These are phyloP conservation scores for Pezicula rhizophila DNA, from an alignment of 2,329 filamentous ascomycete genomes.

Conservation along the genomic window DNA sequence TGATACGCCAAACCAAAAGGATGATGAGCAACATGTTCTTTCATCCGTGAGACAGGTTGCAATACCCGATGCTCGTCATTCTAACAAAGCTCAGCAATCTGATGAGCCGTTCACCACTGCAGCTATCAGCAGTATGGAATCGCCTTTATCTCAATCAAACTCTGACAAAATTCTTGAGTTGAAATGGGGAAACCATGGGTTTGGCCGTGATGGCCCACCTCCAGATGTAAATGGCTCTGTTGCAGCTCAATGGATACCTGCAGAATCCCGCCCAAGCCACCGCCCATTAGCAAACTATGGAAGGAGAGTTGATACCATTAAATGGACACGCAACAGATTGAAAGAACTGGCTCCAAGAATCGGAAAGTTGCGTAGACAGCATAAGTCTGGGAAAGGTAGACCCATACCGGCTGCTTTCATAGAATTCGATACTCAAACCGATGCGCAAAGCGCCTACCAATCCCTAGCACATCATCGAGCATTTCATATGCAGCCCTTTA, in stretches of 20 bases:
- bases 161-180: slow-evolving; percentile 4
- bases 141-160: background rate
- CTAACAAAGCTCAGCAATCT: background rate
- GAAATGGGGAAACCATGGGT: slow-evolving; percentile 10
- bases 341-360: slow-evolving; percentile 27
- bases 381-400: slow-evolving; percentile 41
- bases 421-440: slow-evolving; percentile 54
- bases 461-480: slow-evolving; percentile 57
- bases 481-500: slow-evolving; percentile 58
- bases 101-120: background rate
- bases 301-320: slow-evolving; percentile 31
- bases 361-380: slow-evolving; percentile 24
- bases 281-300: slow-evolving; percentile 30
- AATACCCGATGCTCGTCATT: too few species aligned
- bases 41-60: background rate
- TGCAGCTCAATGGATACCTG: slow-evolving; percentile 29
- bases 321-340: slow-evolving; percentile 28
- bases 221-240: slow-evolving; percentile 29
- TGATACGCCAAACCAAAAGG: background rate
- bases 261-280: slow-evolving; percentile 26
- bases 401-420: slow-evolving; percentile 58
- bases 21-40: background rate
- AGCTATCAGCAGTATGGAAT: background rate
- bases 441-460: slow-evolving; percentile 60
- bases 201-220: slow-evolving; percentile 14